Evolutionary conservation across 345 rosid genomes (phyloP), one percentile per base, ranked within the genome.

Genomic region (Melaleuca alternifolia): DNA sequence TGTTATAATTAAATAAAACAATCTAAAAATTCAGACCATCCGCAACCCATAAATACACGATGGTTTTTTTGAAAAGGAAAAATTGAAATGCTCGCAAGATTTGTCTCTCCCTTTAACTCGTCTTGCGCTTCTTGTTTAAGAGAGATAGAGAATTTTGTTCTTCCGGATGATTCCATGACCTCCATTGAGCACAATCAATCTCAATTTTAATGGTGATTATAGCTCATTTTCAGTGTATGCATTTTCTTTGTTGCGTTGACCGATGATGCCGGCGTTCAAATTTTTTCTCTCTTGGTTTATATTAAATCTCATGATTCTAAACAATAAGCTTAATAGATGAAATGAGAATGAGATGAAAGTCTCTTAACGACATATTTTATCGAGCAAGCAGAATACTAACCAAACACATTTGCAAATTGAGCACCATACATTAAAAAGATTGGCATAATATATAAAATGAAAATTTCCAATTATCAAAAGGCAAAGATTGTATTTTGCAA

Each of bases 381-480:
- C 15, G 6, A 28, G 65, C 0, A 12, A 59, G 1, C 5, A 26
- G 1, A 59, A 12, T 7, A 2, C 71, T 5, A 11, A 12, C 33
- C 9, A 5, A 59, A 26, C 14, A 14, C 18, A 59, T 59, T 1
- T 11, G 33, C 18, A 5, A n/a, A 59, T n/a, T 10, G 33, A 59
- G 16, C 16, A n/a, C 26, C 24, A 57, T 0, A 11, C 24, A 11
- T 24, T 24, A 41, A 41, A 41, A 41, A 41, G 41, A 41, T 41
- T 4, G 41, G 41, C 41, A 41, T 41, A 41, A 56, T 10, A 56
- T 56, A 56, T 56, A 24, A 59, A 13, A 59, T n/a, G 9, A 11
- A 59, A n/a, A 59, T n/a, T n/a, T 6, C 2, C 0, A n/a, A 59
- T 59, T 12, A 5, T 59, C 4, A 2, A 1, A 0, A 11, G 7